Conservation (phyloP, 202 grass and related monocot species). For the Bolboschoenoplectus hybrid region DNA sequence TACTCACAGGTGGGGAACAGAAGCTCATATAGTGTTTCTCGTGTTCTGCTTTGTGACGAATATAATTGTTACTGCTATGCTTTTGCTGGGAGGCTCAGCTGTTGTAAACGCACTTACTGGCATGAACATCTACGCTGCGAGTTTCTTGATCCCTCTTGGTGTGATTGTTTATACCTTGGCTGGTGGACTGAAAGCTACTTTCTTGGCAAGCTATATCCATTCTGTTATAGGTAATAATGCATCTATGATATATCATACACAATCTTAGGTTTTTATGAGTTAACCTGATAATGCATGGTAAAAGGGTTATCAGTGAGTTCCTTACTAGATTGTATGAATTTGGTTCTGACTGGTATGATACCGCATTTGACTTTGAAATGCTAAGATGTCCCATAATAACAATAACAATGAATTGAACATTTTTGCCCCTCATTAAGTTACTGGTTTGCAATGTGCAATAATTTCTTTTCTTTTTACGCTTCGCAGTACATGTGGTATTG, state of each 20-base stretch:
- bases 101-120: conserved; percentile 81
- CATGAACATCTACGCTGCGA: conserved; percentile 76
- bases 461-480: not conserved
- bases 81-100: conserved; percentile 81
- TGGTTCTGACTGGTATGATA: not conserved
- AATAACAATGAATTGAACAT: not conserved
- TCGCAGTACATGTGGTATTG: conserved; percentile 66
- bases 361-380: conserved; percentile 14
- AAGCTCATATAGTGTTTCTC: conserved; percentile 74
- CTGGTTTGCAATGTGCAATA: conserved; percentile 8
- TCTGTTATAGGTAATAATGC: conserved; percentile 51
- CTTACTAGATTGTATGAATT: not conserved
- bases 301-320: not conserved
- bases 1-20: conserved; percentile 49
- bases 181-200: conserved; percentile 87
- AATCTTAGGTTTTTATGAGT: not conserved
- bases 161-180: conserved; percentile 82
- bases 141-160: conserved; percentile 87
- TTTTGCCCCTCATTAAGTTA: not conserved
- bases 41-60: conserved; percentile 81
- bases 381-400: too few relatives aligned
- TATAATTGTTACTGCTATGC: conserved; percentile 87
- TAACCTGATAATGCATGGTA: not conserved
- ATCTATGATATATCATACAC: not conserved
- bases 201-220: conserved; percentile 96